Evolutionary conservation across 2,329 filamentous ascomycete genomes (phyloP), one percentile per base, ranked within the genome.

Genomic region (Eutypella sp.): DNA sequence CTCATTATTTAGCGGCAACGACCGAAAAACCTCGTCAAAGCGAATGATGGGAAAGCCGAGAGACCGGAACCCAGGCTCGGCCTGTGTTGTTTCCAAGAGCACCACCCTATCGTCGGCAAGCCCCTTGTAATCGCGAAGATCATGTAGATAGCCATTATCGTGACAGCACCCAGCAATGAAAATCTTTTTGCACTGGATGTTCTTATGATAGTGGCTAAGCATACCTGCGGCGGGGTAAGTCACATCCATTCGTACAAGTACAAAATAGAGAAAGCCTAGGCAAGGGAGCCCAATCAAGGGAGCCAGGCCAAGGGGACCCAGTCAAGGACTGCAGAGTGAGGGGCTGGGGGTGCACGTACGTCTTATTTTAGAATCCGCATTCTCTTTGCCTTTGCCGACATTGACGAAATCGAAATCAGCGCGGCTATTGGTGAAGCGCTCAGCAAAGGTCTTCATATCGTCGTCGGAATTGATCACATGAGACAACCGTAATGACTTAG

Each of bases 371-470:
- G 59, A 59, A 48, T 64, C 62, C 2, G 60, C 53, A 34, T 64
- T 64, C 52, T 64, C 62, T 47, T 64, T 65, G 45, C 62, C 62
- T 47, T 62, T 60, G 33, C 62, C 62, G 20, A 65, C 62, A 36
- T 65, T 65, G 52, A 64, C 56, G 50, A 64, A 65, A 47, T 65
- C 62, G 49, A 62, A 61, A 44, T 64, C 61, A 16, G 60, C 59
- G 24, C 61, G 52, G 42, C 54, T 61, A 52, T 64, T 65, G 45
- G 61, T 64, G 53, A 65, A 62, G 31, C 59, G 55, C 40, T 65
- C 61, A 6, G 60, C 61, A 52, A 65, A 65, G 11, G 55, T n/a
- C 19, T 52, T 58, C 53, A 65, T 59, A 15, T 57, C 56, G 2
- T 65, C 62, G 16, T 63, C 61, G 42, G 46, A 49, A 18, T 62